Base-by-base conservation (phyloP, 2,329 filamentous ascomycete species). In the Cordyceps cateniannulata region DNA sequence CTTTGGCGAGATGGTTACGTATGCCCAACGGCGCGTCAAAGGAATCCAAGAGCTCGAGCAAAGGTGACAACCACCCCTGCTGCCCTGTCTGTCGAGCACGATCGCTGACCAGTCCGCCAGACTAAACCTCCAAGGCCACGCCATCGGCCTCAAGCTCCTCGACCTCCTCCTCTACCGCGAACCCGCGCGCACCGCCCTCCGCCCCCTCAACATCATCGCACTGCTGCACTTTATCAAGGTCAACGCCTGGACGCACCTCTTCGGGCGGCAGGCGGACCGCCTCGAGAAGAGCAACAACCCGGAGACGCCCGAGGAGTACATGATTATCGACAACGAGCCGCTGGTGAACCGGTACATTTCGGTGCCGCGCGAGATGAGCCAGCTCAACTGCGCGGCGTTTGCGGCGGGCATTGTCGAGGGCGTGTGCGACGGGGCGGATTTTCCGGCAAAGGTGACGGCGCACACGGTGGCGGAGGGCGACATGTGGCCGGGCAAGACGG, bases 271-370 rank as follows among this genome's bases (percentile, higher is more conserved):
- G 60, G 95, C 95, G 29, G 93, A 98, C 76, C 89, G 91, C 20
- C 86, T 99, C 62, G 95, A 99, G 77, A 93, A 95, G 76, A 91
- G 87, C 62, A 86, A 86, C 59, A 88, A 90, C 69, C 87, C 90
- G 9, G 85, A 87, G 58, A 93, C 92, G 57, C 88, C 91, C 9
- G 91, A 95, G 68, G 93, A 98, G 79, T 99, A 98, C 80, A 98
- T 99, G 93, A 95, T 99, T 69, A 91, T 93, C 69, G 95, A 99
- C 77, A 98, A 99, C 76, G 95, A 98, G 73, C 95, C 95, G 24
- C 81, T 98, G 55, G 93, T 98, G 44, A 98, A 97, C 75, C 88
- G 89, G 64, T 98, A 95, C 77, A 89, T 99, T 71, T 91, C 87
- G 68, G 89, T 98, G 58, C 95, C 95, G 18, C 89, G 89, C 70